phyloP scores from a whole-genome alignment of 2,329 filamentous ascomycete genomes.

The Elsinoe australis region DNA sequence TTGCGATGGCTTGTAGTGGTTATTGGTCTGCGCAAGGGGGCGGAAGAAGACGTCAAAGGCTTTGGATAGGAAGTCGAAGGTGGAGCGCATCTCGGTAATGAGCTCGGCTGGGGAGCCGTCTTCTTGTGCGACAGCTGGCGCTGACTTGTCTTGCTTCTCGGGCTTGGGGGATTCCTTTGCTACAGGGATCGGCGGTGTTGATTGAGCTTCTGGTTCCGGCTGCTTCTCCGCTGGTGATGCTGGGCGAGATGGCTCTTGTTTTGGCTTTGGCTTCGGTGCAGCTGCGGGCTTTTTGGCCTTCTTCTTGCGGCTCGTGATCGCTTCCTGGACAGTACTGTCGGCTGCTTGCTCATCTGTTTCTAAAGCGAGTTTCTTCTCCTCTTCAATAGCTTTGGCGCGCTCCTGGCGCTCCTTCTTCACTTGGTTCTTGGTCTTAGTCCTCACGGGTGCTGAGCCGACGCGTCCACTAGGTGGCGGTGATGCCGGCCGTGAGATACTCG shows the following conservation, averaged over 20 bases:
- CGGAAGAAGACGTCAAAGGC: conserved; percentile 30
- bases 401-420: conserved; percentile 58
- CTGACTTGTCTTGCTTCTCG: neutral
- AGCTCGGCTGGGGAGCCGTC: conserved; percentile 28
- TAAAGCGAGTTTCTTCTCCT: conserved; percentile 45
- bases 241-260: conserved; percentile 21
- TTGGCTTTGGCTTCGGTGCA: conserved; percentile 18
- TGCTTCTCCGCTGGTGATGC: conserved; percentile 22
- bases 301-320: conserved; percentile 73
- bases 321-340: conserved; percentile 54
- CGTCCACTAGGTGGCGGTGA: conserved; percentile 50
- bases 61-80: conserved; percentile 24
- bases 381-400: conserved; percentile 39
- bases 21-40: conserved; percentile 23
- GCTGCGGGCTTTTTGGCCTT: conserved; percentile 62
- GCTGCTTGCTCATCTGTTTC: conserved; percentile 24
- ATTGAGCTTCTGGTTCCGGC: conserved; percentile 20
- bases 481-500: conserved; percentile 62
- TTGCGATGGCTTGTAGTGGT: conserved; percentile 27
- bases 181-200: conserved; percentile 21
- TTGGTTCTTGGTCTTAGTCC: conserved; percentile 67
- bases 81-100: conserved; percentile 26
- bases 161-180: conserved; percentile 18
- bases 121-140: conserved; percentile 17
- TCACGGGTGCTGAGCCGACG: conserved; percentile 60